Evolutionary conservation across 495 filamentous ascomycete species (phyloP), one percentile per base, ranked within the genome.

Genomic region (Lasiosphaeria ovina): DNA sequence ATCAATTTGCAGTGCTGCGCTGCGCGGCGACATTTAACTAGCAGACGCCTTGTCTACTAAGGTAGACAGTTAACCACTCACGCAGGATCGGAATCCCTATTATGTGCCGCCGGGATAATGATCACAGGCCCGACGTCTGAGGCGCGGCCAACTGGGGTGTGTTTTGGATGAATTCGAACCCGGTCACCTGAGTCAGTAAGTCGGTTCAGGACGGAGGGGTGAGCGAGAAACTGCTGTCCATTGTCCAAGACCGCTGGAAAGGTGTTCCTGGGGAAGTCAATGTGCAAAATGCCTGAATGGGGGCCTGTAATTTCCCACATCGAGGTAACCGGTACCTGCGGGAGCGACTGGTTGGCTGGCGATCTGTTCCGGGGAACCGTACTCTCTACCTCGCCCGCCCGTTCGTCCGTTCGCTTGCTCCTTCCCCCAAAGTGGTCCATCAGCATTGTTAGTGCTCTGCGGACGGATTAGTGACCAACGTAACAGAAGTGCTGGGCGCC

Each of bases 221-320:
- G 38, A 2, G 12, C 8, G 12, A 42, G 38, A 7, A 42, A 12
- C 12, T 42, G 2, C 12, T 5, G 12, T 11, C 44, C 11, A 47
- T 47, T n/a, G 12, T 47, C 12, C 44, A 14, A 47, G 16, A n/a
- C 12, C 38, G 38, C 44, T 47, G 44, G 44, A 54, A 35, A 32
- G 51, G 51, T 34, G 51, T 32, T 32, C 51, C 51, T 34, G 33
- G 51, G 51, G 17, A 50, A 50, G 48, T 17, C 31, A 34, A 32
- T 6, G 36, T 9, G 11, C 35, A 51, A 58, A 57, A 42, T 59
- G 66, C 66, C 58, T 68, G 62, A 63, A 62, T 61, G 63, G 57
- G 51, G 35, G 56, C 66, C 66, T 68, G 66, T 55, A 68, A 68
- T 68, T 62, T 68, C 66, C 66, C 62, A 63, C 62, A 55, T 64